A percentile compares a stretch with the other conserved stretches of the same genome.
phyloP scores from a whole-genome alignment of 768 basidiomycete genomes.

The Boletus huronensis region DNA sequence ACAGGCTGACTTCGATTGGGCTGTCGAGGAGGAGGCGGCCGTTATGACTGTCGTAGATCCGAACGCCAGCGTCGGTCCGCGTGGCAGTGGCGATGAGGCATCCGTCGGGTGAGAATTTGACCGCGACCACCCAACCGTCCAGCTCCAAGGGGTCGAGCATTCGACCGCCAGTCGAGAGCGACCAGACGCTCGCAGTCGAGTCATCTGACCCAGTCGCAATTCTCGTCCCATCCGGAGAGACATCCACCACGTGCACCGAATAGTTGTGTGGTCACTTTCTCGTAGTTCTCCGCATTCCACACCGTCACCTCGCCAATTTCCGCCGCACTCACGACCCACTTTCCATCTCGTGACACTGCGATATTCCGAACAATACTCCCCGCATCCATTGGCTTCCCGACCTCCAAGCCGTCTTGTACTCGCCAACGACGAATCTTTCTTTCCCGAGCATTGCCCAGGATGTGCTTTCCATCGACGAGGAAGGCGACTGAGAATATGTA shows the following conservation, averaged over 20 bases:
- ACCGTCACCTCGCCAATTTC: neutral
- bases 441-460: neutral
- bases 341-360: neutral
- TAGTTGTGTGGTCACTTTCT: neutral
- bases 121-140: no score
- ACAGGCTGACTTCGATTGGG: neutral
- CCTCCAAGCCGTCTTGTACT: neutral
- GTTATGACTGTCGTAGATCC: neutral
- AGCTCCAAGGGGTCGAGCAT: neutral
- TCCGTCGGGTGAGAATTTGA: neutral
- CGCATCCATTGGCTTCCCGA: neutral
- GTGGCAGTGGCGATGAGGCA: neutral
- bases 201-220: neutral
- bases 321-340: conserved; percentile 1
- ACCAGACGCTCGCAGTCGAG: neutral
- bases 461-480: neutral
- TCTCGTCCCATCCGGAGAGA: neutral
- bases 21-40: neutral
- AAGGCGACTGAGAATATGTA: neutral
- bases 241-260: neutral
- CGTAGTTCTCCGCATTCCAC: neutral
- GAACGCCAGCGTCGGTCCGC: neutral
- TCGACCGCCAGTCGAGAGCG: neutral
- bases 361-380: neutral
- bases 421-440: neutral